These are phyloP conservation scores for Moringa oleifera DNA, from an alignment of 345 rosid genomes.

Conservation along the genomic window DNA sequence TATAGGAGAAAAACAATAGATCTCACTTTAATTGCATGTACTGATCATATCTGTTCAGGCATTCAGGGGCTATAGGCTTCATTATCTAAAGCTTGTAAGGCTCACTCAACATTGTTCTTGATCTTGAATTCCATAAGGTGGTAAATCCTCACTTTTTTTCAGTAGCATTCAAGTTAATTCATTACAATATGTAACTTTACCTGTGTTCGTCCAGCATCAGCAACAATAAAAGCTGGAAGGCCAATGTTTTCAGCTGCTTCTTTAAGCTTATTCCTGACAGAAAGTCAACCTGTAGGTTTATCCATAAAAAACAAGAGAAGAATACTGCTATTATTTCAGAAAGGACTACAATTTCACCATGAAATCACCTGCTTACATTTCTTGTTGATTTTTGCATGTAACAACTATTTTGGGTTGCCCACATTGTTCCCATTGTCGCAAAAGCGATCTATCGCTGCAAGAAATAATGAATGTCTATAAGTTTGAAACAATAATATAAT, in stretches of 20 bases:
- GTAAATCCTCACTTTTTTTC: too few species aligned
- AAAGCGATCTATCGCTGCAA: constrained; percentile 58
- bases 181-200: constrained; percentile 19
- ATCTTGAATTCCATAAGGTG: not conserved
- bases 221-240: constrained; percentile 88
- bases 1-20: too few species aligned
- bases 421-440: constrained; percentile 76
- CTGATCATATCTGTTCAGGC: not conserved
- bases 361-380: constrained; percentile 72
- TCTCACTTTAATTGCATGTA: too few species aligned
- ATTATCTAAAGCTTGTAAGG: not conserved
- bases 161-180: not conserved
- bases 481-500: constrained; percentile 14
- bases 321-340: not conserved
- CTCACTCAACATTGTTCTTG: not conserved
- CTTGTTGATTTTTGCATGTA: constrained; percentile 75
- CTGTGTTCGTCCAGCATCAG: constrained; percentile 96
- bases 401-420: constrained; percentile 92
- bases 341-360: not conserved
- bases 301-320: constrained; percentile 1
- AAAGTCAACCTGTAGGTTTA: constrained; percentile 6
- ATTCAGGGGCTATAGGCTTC: not conserved
- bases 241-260: constrained; percentile 79
- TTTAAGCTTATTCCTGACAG: constrained; percentile 59
- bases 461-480: constrained; percentile 2